phyloP scores from a whole-genome alignment of 1,139 yeast species.

The Taphrina sp. region DNA sequence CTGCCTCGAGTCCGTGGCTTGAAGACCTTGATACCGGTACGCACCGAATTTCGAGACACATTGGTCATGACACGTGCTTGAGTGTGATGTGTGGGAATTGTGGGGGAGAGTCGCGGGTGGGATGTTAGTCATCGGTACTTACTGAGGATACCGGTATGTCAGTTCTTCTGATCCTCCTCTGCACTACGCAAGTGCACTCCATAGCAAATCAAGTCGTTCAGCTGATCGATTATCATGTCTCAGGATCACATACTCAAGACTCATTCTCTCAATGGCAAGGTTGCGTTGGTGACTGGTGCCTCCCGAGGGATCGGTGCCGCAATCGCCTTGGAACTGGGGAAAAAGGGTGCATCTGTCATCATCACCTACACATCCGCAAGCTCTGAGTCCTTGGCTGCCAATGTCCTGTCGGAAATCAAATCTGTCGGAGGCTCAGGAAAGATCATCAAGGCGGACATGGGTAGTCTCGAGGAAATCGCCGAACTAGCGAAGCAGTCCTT shows the following conservation, averaged over 20 bases:
- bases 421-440: slow-evolving; percentile 45
- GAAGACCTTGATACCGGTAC: too few species aligned
- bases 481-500: slow-evolving; percentile 9
- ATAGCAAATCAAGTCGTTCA: too few species aligned
- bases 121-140: too few species aligned
- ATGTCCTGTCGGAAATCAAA: slow-evolving; percentile 56
- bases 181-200: too few species aligned
- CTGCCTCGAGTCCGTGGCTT: too few species aligned
- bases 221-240: too few species aligned
- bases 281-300: slow-evolving; percentile 50
- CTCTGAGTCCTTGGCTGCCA: slow-evolving; percentile 60
- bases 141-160: too few species aligned
- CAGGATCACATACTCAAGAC: slow-evolving; percentile 13
- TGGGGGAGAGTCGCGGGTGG: too few species aligned
- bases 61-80: too few species aligned
- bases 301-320: slow-evolving; percentile 50
- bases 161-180: too few species aligned
- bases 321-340: slow-evolving; percentile 48
- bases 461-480: slow-evolving; percentile 11
- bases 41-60: too few species aligned
- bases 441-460: slow-evolving; percentile 10
- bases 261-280: slow-evolving; percentile 45
- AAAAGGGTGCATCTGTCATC: slow-evolving; percentile 49
- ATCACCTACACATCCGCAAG: slow-evolving; percentile 62
- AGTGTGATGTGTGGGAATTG: too few species aligned